These are phyloP conservation scores for Fusarium transvaalense DNA, from an alignment of 2,329 filamentous ascomycete species.

Conservation along the genomic window DNA sequence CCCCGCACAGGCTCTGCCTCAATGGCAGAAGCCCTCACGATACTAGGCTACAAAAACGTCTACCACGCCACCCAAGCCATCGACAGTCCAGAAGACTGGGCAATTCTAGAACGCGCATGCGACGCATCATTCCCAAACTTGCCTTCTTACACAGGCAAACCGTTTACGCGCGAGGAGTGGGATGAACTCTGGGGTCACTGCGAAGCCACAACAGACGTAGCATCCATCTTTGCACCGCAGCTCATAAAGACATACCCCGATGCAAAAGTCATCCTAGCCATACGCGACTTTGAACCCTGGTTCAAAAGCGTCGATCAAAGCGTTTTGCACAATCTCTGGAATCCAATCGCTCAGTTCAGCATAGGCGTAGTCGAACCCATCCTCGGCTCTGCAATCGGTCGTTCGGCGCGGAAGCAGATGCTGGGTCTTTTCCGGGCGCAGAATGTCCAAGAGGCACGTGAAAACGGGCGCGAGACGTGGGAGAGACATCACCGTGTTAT, in stretches of 20 bases:
- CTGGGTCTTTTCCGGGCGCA: slow-evolving; percentile 48
- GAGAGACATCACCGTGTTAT: slow-evolving; percentile 50
- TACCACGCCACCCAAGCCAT: slow-evolving; percentile 50
- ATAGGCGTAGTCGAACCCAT: slow-evolving; percentile 47
- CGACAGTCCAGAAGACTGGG: slow-evolving; percentile 43
- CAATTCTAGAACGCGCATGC: slow-evolving; percentile 45
- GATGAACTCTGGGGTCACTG: slow-evolving; percentile 50
- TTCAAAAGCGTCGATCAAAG: slow-evolving; percentile 50
- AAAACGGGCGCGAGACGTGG: slow-evolving; percentile 45
- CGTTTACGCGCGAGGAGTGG: slow-evolving; percentile 50
- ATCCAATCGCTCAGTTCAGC: slow-evolving; percentile 30
- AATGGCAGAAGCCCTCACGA: slow-evolving; percentile 51
- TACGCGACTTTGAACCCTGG: slow-evolving; percentile 52
- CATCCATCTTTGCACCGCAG: slow-evolving; percentile 46
- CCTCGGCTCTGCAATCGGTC: slow-evolving; percentile 50
- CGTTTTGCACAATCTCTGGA: slow-evolving; percentile 46
- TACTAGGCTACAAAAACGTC: slow-evolving; percentile 52
- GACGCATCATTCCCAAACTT: slow-evolving; percentile 50
- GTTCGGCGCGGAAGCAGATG: slow-evolving; percentile 45
- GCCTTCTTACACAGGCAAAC: slow-evolving; percentile 46
- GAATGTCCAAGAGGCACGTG: slow-evolving; percentile 41
- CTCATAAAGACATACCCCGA: slow-evolving; percentile 51
- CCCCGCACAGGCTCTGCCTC: slow-evolving; percentile 53
- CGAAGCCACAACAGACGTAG: slow-evolving; percentile 51
- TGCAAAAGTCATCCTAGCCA: slow-evolving; percentile 52